Evolutionary conservation across 202 grass and related monocot species (phyloP).

Genomic region (Carex arenaria): DNA sequence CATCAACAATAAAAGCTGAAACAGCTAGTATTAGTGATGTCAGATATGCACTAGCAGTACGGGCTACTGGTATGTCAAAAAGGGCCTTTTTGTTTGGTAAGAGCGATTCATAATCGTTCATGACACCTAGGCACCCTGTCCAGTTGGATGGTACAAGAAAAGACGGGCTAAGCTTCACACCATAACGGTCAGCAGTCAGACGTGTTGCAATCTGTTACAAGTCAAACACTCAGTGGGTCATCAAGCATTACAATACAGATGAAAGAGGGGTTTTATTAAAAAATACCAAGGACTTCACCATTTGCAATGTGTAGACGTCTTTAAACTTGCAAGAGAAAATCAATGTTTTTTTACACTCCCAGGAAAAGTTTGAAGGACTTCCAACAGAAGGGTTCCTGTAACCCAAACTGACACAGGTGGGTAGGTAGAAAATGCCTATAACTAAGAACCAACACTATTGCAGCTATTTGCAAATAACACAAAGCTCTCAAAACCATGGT

Average conservation of each 20-base stretch:
- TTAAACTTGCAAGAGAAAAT: not conserved
- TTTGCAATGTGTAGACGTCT: not conserved
- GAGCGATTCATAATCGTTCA: constrained; percentile 93
- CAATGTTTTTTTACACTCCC: not conserved
- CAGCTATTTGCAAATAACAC: not conserved
- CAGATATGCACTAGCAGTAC: constrained; percentile 82
- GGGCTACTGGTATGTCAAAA: constrained; percentile 86
- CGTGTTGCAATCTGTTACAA: constrained; percentile 71
- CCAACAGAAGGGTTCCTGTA: too few relatives aligned
- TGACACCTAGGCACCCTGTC: constrained; percentile 94
- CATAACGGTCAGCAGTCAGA: constrained; percentile 67
- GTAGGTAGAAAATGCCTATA: too few relatives aligned
- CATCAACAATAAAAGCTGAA: constrained; percentile 79
- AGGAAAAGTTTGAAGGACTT: too few relatives aligned
- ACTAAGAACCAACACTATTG: not conserved
- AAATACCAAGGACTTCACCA: not conserved
- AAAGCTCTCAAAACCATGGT: not conserved
- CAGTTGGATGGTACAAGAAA: constrained; percentile 95
- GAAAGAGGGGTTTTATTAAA: not conserved
- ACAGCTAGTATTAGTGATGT: constrained; percentile 61
- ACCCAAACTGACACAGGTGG: too few relatives aligned
- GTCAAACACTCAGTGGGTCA: not conserved
- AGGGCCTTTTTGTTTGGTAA: constrained; percentile 81
- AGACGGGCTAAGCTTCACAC: constrained; percentile 86
- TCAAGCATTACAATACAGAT: not conserved